These are phyloP conservation scores for Diplodia corticola DNA, from an alignment of 2,329 filamentous ascomycete species.

Conservation along the genomic window DNA sequence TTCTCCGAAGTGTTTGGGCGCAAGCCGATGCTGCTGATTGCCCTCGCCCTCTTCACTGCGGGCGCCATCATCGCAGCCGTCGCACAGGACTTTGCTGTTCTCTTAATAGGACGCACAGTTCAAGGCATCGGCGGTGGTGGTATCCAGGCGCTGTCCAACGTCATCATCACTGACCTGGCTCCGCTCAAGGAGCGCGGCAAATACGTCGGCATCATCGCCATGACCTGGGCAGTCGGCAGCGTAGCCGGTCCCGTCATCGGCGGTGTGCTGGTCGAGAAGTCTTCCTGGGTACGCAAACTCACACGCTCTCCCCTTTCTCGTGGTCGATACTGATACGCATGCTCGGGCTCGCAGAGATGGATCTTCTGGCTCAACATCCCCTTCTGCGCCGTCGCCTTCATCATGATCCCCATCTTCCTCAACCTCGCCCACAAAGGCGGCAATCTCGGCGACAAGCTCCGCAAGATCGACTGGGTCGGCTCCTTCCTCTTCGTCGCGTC, in stretches of 20 bases:
- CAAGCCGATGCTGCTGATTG: slow-evolving; percentile 42
- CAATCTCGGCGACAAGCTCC: slow-evolving; percentile 47
- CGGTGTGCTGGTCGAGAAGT: slow-evolving; percentile 29
- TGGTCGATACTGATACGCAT: background rate
- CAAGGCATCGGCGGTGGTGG: slow-evolving; percentile 57
- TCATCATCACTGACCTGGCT: slow-evolving; percentile 26
- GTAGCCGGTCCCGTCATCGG: slow-evolving; percentile 39
- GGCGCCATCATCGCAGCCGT: slow-evolving; percentile 47
- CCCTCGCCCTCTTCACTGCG: slow-evolving; percentile 46
- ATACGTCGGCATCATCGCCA: slow-evolving; percentile 29
- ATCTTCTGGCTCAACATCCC: slow-evolving; percentile 44
- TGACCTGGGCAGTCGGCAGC: slow-evolving; percentile 35
- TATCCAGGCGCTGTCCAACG: slow-evolving; percentile 45
- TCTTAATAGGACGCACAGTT: slow-evolving; percentile 48
- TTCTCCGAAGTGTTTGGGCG: slow-evolving; percentile 53
- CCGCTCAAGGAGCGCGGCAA: slow-evolving; percentile 28
- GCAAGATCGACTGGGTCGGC: slow-evolving; percentile 61
- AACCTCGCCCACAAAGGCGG: slow-evolving; percentile 28
- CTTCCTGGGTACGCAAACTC: slow-evolving; percentile 26
- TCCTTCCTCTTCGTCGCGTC: slow-evolving; percentile 58
- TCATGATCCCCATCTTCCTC: slow-evolving; percentile 48
- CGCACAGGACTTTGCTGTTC: slow-evolving; percentile 44
- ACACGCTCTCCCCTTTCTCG: background rate
- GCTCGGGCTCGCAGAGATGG: slow-evolving; percentile 33
- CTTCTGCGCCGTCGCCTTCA: slow-evolving; percentile 35